Conservation (phyloP, 257 asterid species). For the Nicotiana otophora region DNA sequence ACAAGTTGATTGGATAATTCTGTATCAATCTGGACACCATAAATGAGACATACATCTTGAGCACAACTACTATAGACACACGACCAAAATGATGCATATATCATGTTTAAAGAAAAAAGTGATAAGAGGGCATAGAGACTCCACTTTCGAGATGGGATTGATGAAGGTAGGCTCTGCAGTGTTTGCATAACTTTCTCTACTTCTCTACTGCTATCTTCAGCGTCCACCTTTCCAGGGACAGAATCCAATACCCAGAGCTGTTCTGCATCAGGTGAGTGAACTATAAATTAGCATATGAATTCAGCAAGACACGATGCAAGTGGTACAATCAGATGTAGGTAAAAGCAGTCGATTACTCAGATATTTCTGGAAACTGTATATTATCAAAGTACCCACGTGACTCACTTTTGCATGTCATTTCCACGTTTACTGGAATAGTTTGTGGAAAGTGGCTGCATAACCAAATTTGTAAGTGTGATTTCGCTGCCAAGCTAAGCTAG, state of each 20-base stretch:
- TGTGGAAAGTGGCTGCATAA: background rate
- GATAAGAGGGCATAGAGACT: conserved; percentile 14
- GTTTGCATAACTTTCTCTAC: conserved; percentile 80
- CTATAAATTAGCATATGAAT: background rate
- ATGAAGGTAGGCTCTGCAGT: conserved; percentile 58
- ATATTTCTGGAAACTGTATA: background rate
- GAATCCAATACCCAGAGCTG: conserved; percentile 97
- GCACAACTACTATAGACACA: background rate
- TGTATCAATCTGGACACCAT: background rate
- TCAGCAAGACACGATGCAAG: background rate
- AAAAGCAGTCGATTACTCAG: background rate
- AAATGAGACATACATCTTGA: background rate
- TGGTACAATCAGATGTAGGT: background rate
- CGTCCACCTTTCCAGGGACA: conserved; percentile 70
- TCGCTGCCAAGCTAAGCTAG: background rate
- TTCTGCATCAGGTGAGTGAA: conserved; percentile 47
- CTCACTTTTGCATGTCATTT: background rate
- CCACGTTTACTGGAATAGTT: background rate
- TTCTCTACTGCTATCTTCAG: conserved; percentile 61
- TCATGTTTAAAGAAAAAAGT: background rate
- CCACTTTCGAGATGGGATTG: conserved; percentile 75
- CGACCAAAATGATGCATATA: background rate
- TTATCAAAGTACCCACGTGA: background rate
- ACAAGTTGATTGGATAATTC: background rate
- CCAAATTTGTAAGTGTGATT: background rate